phyloP scores from a whole-genome alignment of 2,329 filamentous ascomycete species.

The Fusarium secorum region DNA sequence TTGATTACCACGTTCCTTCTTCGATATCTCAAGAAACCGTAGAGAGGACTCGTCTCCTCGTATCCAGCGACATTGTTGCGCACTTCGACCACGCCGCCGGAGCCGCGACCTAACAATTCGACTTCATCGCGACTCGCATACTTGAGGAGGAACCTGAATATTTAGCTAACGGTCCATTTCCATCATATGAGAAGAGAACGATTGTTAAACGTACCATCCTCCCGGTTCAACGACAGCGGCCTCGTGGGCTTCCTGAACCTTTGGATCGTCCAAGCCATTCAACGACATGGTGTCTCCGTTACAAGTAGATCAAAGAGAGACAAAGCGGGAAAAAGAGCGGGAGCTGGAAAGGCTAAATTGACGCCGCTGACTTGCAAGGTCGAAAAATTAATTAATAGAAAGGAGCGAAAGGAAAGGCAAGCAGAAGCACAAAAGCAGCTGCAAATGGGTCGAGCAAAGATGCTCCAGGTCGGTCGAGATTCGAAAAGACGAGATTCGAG shows the following conservation, averaged over 20 bases:
- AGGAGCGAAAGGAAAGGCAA: slow-evolving; percentile 21
- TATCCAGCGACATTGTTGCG: slow-evolving; percentile 80
- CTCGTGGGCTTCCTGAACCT: slow-evolving; percentile 86
- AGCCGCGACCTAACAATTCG: slow-evolving; percentile 77
- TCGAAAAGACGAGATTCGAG: background rate
- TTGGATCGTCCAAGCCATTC: slow-evolving; percentile 87
- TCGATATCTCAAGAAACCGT: slow-evolving; percentile 89
- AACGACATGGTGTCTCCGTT: slow-evolving; percentile 75
- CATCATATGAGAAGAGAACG: background rate
- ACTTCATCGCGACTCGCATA: slow-evolving; percentile 91
- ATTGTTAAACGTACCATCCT: slow-evolving; percentile 77
- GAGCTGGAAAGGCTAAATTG: slow-evolving; percentile 7
- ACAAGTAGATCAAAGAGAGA: slow-evolving; percentile 20
- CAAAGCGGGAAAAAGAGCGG: background rate
- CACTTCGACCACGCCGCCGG: slow-evolving; percentile 83
- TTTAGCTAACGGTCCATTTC: background rate
- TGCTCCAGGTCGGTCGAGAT: slow-evolving; percentile 9
- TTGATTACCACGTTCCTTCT: slow-evolving; percentile 91
- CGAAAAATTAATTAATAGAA: slow-evolving; percentile 11
- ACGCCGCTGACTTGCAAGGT: slow-evolving; percentile 3
- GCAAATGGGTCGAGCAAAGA: slow-evolving; percentile 7
- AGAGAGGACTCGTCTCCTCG: slow-evolving; percentile 85
- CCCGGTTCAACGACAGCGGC: slow-evolving; percentile 81
- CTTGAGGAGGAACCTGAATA: slow-evolving; percentile 86
- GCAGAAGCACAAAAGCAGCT: slow-evolving; percentile 4